Evolutionary conservation across 1,284 basidiomycete genomes (phyloP).

Genomic region (Nidula niveotomentosa): DNA sequence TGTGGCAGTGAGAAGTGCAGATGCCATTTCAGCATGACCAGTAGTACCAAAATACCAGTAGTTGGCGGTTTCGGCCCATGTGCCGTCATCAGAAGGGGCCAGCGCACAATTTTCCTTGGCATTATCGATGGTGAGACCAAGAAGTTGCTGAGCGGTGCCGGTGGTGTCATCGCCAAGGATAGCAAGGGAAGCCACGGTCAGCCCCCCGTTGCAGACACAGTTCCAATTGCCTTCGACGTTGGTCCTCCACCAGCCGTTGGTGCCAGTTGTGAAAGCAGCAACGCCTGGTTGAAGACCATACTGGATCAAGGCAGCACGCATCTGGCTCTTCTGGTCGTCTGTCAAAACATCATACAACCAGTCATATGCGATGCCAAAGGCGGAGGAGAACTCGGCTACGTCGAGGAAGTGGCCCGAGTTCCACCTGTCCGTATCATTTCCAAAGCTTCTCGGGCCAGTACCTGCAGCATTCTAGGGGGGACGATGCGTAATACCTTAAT

Average conservation of each 20-base stretch:
- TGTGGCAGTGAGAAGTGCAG: constrained; percentile 82
- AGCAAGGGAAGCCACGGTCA: constrained; percentile 89
- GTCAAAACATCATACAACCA: constrained; percentile 92
- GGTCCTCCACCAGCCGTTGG: constrained; percentile 59
- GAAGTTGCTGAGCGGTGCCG: constrained; percentile 67
- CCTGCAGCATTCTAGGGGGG: constrained; percentile 62
- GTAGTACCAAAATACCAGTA: constrained; percentile 98
- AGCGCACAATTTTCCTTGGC: constrained; percentile 80
- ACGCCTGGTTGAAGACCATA: constrained; percentile 77
- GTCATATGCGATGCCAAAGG: constrained; percentile 93
- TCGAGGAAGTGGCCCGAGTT: constrained; percentile 94
- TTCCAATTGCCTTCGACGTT: constrained; percentile 90
- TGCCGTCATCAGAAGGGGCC: constrained; percentile 73
- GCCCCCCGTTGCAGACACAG: constrained; percentile 93
- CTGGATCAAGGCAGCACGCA: constrained; percentile 76
- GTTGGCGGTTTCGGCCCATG: constrained; percentile 95
- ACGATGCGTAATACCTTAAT: not conserved
- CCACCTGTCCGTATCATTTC: constrained; percentile 68
- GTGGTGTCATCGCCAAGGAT: constrained; percentile 86
- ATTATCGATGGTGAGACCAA: constrained; percentile 71
- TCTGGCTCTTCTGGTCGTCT: constrained; percentile 66
- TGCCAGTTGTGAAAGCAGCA: constrained; percentile 43
- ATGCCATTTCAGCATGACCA: constrained; percentile 89
- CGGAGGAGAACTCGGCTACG: constrained; percentile 84
- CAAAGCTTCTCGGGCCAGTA: constrained; percentile 62